phyloP scores from a whole-genome alignment of 345 rosid species.

The Eucalyptus urophylla region DNA sequence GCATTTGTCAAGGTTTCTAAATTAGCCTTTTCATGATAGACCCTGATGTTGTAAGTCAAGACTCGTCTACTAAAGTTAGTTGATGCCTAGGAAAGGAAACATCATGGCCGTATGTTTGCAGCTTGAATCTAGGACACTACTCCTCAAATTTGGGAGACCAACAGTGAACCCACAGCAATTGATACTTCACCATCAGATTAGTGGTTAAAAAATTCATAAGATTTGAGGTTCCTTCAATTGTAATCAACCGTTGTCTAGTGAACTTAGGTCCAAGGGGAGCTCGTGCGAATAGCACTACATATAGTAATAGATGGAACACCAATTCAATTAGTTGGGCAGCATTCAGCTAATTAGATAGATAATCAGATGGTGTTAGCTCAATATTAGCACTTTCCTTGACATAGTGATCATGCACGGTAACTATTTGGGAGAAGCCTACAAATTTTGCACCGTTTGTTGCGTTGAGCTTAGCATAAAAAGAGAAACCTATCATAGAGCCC shows the following conservation, averaged over 20 bases:
- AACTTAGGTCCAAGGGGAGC: not conserved
- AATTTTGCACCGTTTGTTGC: not conserved
- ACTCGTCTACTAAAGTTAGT: not conserved
- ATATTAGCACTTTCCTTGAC: not conserved
- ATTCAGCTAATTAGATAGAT: not conserved
- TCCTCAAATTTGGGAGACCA: not conserved
- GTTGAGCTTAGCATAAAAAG: not conserved
- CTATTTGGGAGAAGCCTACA: not conserved
- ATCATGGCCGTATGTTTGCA: not conserved
- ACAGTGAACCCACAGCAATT: not conserved
- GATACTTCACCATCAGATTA: not conserved
- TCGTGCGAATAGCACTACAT: not conserved
- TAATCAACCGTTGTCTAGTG: not conserved
- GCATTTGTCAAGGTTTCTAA: not conserved
- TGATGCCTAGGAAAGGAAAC: not conserved
- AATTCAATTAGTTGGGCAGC: not conserved
- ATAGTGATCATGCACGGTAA: not conserved
- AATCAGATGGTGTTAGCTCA: not conserved
- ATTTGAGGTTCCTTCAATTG: not conserved
- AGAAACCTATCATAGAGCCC: not conserved
- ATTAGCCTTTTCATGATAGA: not conserved
- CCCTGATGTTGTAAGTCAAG: not conserved
- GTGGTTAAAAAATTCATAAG: not conserved
- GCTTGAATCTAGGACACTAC: not conserved
- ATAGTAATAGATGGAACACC: not conserved